Base-by-base conservation (phyloP, 495 filamentous ascomycete genomes). In the Talaromyces liani region DNA sequence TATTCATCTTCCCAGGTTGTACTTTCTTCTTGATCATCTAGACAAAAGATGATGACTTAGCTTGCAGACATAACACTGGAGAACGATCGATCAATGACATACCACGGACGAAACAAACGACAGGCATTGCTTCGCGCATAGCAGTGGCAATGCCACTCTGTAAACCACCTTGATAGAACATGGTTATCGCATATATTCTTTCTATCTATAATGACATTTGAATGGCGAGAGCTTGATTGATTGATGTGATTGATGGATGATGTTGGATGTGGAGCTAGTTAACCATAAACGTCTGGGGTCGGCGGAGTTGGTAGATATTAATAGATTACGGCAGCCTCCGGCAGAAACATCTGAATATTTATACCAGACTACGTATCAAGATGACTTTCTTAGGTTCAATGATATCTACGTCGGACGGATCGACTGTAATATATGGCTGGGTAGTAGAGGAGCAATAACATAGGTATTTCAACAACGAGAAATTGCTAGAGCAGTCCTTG, bases 121-220 rank as follows among this genome's bases (percentile, higher is more conserved):
- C 85, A 12, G 82, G 73, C 66, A 88, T 88, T 27, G 72, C 69
- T 69, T 91, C 77, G 58, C 84, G 82, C 10, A 97, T 75, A 20
- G 94, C 91, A 24, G 82, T 73, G 6, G 82, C 77, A 67, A 98
- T 93, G 56, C 91, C 93, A 59, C 86, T 85, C 68, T 93, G 87
- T 6, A 97, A 75, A 64, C 82, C 84, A 22, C 93, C 93, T 58
- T 87, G 62, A 69, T 88, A 94, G 75, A 97, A 98, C 82, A 93
- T 88, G 5, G 64, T 69, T 29, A 64, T 67, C 41, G 65, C 63
- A 69, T 18, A 69, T 18, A 20, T 47, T 47, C 14, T 18, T 18
- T 47, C 29, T 31, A 7, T 31, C 6, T 5, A 31, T 31, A 31
- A 31, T 7, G 7, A 31, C 6, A 9, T 49, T 45, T 45, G 39